phyloP scores from a whole-genome alignment of 208 protist species.

The Wallacemonas sp. region DNA sequence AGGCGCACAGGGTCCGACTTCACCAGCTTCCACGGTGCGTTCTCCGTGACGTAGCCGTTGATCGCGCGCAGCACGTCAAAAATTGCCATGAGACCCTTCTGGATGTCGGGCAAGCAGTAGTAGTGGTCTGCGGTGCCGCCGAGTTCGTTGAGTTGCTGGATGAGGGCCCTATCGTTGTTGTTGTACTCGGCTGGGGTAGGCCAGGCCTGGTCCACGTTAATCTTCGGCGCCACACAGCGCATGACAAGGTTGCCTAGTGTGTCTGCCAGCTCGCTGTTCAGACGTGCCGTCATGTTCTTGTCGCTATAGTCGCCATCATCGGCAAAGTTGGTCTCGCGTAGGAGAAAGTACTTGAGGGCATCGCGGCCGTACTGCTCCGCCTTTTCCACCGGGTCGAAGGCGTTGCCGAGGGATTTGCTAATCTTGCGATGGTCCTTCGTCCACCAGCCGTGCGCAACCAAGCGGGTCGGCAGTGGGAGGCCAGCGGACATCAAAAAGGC shows the following conservation, averaged over 20 bases:
- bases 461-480: conserved; percentile 87
- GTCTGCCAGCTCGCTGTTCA: conserved; percentile 94
- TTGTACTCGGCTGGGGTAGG: conserved; percentile 66
- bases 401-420: conserved; percentile 97
- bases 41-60: conserved; percentile 92
- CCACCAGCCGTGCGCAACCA: conserved; percentile 96
- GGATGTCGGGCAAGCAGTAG: conserved; percentile 85
- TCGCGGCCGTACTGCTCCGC: conserved; percentile 87
- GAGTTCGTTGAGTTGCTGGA: conserved; percentile 62
- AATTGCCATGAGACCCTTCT: conserved; percentile 78
- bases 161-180: conserved; percentile 53
- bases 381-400: conserved; percentile 92
- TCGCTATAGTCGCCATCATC: conserved; percentile 96
- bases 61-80: conserved; percentile 84
- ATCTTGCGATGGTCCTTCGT: conserved; percentile 96
- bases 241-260: conserved; percentile 93
- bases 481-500: conserved; percentile 96
- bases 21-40: conserved; percentile 91
- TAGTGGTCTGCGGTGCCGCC: conserved; percentile 77
- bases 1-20: conserved; percentile 75
- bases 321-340: conserved; percentile 94
- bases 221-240: conserved; percentile 79
- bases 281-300: conserved; percentile 70
- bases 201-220: conserved; percentile 79
- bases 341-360: conserved; percentile 95